Conservation (phyloP, 345 rosid genomes). For the Euphorbia pulcherrima region DNA sequence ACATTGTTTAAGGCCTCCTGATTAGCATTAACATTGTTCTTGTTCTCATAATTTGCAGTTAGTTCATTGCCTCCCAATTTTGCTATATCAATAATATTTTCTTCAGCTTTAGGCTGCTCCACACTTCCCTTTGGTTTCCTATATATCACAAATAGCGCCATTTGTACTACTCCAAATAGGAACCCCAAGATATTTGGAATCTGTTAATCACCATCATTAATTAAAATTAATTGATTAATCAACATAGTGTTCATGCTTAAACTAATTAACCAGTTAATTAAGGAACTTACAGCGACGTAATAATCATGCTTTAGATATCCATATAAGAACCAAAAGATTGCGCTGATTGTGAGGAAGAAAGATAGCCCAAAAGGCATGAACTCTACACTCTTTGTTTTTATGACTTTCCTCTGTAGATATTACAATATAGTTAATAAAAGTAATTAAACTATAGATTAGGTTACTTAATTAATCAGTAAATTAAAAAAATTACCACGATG, state of each 20-base stretch:
- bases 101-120: constrained; percentile 37
- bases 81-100: constrained; percentile 18
- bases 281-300: constrained; percentile 63
- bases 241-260: neutral
- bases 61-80: constrained; percentile 12
- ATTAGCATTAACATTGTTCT: neutral
- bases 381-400: constrained; percentile 75
- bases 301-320: constrained; percentile 59
- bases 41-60: neutral
- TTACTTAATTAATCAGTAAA: constrained; percentile 15
- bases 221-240: neutral
- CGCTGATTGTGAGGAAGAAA: constrained; percentile 69
- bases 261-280: neutral
- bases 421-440: neutral
- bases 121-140: constrained; percentile 39
- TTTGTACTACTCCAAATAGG: constrained; percentile 61
- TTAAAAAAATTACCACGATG: constrained; percentile 54
- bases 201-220: constrained; percentile 28
- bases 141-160: constrained; percentile 70
- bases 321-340: constrained; percentile 88
- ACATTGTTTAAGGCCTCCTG: neutral
- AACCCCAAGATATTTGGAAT: constrained; percentile 81
- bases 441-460: neutral
- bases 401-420: constrained; percentile 66
- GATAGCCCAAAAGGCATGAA: constrained; percentile 76